Base-by-base conservation (phyloP, 371 early-diverging fungal species). In the Blakeslea trispora region DNA sequence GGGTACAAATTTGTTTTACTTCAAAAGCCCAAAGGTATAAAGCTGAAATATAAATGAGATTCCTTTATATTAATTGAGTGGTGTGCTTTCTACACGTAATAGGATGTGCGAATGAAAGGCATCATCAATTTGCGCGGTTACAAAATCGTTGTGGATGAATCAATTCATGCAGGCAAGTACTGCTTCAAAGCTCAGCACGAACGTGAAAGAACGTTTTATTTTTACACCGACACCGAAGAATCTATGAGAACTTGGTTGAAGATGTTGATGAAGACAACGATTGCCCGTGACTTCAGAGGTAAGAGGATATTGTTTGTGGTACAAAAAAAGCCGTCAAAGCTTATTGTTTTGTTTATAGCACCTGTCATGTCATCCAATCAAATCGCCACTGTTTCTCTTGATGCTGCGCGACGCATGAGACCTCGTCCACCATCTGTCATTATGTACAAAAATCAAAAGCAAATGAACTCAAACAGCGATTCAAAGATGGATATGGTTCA, bases 151-250 rank as follows among this genome's bases (percentile, higher is more conserved):
- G 61, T 64, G 13, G 89, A 88, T 61, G 85, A 83, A 40, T 71
- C 84, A 52, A 82, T 85, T 45, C 79, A 79, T 44, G 72, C 79
- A 14, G 86, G 86, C 34, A 87, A 86, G 57, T 88, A 85, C 59
- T 81, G 87, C 45, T 88, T 88, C 65, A 86, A 84, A 61, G 81
- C 83, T 4, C 81, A 83, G n/a, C 89, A 87, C 49, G 86, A 83
- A 5, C 69, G 73, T 3, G 76, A 82, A 50, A 74, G 87, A 28
- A 79, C 83, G 40, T 83, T 85, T 59, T 82, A 59, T 56, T 87
- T 89, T 63, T 85, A 83, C 59, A 80, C 82, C 6, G 88, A 87
- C 28, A 80, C 81, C 15, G 76, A 81, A 46, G 65, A 73, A 1
- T 74, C 71, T 9, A 82, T 82, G 77, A 75, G 75, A 9, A 64